These are phyloP conservation scores for Knufia fluminis DNA, from an alignment of 2,329 filamentous ascomycete genomes.

Conservation along the genomic window DNA sequence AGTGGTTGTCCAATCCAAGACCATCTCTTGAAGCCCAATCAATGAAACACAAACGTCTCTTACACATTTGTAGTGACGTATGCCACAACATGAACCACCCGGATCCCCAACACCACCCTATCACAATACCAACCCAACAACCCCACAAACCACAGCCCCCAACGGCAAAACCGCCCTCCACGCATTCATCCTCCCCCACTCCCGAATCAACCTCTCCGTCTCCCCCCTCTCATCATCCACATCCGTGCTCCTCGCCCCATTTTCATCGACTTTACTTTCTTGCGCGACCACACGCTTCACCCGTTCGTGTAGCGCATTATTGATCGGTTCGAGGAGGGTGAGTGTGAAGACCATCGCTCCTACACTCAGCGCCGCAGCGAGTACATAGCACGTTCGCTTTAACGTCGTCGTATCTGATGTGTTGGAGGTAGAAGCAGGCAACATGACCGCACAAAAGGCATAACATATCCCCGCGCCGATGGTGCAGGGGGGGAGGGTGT, in stretches of 20 bases:
- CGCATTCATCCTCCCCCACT: conserved; percentile 11
- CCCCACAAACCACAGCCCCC: not conserved
- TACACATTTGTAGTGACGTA: too few species aligned
- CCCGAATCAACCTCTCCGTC: conserved; percentile 5
- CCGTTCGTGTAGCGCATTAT: conserved; percentile 6
- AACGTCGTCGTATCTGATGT: not conserved
- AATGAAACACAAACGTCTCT: too few species aligned
- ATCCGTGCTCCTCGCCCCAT: not conserved
- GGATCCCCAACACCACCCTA: too few species aligned
- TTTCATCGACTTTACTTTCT: not conserved
- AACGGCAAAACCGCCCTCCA: conserved; percentile 3
- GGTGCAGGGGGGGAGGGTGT: conserved; percentile 2
- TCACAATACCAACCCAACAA: conserved; percentile 3
- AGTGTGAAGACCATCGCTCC: conserved; percentile 10
- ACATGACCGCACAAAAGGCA: not conserved
- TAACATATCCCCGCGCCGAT: conserved; percentile 3
- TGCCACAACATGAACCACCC: too few species aligned
- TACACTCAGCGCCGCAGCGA: not conserved
- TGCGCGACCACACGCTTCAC: conserved; percentile 2
- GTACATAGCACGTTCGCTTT: conserved; percentile 4
- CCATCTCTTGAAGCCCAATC: too few species aligned
- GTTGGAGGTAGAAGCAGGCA: not conserved
- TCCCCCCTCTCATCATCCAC: conserved; percentile 5
- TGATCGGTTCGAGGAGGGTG: conserved; percentile 6
- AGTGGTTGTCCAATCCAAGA: too few species aligned